These are phyloP conservation scores for Sporothrix humicola DNA, from an alignment of 2,329 filamentous ascomycete genomes.

Conservation along the genomic window DNA sequence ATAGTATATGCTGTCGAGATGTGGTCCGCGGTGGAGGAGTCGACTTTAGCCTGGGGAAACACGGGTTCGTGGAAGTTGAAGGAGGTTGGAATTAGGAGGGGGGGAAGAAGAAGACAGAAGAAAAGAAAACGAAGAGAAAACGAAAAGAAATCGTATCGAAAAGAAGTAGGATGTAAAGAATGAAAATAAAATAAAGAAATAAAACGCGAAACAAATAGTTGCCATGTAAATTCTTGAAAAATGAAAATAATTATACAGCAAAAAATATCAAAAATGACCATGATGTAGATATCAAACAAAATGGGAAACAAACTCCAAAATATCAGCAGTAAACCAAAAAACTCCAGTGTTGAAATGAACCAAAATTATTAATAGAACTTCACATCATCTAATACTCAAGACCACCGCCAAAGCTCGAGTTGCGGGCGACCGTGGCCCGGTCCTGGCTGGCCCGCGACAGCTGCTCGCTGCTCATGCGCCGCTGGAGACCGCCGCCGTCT, in stretches of 20 bases:
- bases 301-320: not conserved
- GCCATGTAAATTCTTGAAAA: not conserved
- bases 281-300: not conserved
- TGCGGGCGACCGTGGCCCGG: conserved; percentile 55
- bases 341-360: not conserved
- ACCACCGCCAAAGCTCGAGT: conserved; percentile 56
- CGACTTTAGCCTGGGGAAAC: conserved; percentile 28
- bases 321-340: not conserved
- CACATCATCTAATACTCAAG: conserved; percentile 49
- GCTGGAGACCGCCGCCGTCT: conserved; percentile 39
- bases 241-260: conserved; percentile 1
- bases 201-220: not conserved
- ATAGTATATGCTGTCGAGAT: not conserved
- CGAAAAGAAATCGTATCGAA: not conserved
- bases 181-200: not conserved
- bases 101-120: not conserved
- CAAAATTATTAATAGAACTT: not conserved
- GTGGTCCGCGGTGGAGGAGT: not conserved
- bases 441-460: conserved; percentile 53
- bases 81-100: not conserved
- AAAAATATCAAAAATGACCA: not conserved
- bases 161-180: not conserved
- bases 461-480: conserved; percentile 51
- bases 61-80: not conserved
- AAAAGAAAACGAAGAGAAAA: not conserved